These are phyloP conservation scores for Guadua angustifolia DNA, from an alignment of 176 grass and related monocot species.

Conservation along the genomic window DNA sequence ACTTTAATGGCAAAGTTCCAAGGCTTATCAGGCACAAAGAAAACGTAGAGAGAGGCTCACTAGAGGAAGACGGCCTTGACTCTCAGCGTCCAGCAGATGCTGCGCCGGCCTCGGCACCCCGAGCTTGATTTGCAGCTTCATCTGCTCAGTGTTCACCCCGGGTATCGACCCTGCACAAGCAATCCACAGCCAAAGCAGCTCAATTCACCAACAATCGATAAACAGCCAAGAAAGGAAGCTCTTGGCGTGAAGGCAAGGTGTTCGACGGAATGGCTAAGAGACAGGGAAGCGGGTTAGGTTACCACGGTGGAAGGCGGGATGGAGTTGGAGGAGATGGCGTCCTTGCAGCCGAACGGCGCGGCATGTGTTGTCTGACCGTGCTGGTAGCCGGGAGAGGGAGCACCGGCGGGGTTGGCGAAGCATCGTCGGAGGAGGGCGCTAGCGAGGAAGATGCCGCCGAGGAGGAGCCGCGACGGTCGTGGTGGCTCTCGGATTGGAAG, in stretches of 20 bases:
- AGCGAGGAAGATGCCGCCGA: too few relatives aligned
- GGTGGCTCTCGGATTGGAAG: too few relatives aligned
- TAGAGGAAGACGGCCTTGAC: constrained; percentile 92
- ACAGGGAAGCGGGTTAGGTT: background rate
- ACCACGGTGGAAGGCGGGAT: constrained; percentile 92
- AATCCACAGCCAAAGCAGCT: background rate
- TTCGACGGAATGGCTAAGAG: constrained; percentile 38
- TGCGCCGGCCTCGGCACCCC: constrained; percentile 75
- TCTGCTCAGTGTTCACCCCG: constrained; percentile 89
- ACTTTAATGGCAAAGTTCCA: constrained; percentile 18
- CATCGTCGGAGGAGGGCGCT: too few relatives aligned
- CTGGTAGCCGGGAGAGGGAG: constrained; percentile 94
- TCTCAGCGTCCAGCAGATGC: constrained; percentile 72
- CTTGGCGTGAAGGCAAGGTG: background rate
- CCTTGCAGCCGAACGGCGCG: constrained; percentile 81
- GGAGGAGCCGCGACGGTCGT: too few relatives aligned
- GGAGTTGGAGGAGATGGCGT: constrained; percentile 94
- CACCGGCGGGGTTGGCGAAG: too few relatives aligned
- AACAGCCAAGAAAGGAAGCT: background rate
- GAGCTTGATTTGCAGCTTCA: constrained; percentile 99
- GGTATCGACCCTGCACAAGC: constrained; percentile 71
- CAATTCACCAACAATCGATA: background rate
- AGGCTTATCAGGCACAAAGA: constrained; percentile 16
- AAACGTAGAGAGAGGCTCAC: constrained; percentile 49
- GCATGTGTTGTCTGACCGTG: constrained; percentile 94